phyloP scores from a whole-genome alignment of 495 filamentous ascomycete genomes.

The Glutinoglossum americanum region DNA sequence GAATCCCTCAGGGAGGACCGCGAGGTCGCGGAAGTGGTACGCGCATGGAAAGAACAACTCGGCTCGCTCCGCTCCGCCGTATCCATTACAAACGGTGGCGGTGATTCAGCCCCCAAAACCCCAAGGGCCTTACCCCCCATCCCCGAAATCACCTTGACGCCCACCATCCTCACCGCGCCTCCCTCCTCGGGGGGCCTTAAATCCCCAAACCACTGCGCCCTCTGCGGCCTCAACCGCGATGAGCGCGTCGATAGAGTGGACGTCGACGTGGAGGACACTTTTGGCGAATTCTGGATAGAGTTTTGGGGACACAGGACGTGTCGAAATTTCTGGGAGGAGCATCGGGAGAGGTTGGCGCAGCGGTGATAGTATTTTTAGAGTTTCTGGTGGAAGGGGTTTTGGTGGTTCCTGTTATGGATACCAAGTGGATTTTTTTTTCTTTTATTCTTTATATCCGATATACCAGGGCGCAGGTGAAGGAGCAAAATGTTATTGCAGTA shows the following conservation, averaged over 20 bases:
- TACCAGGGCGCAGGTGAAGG: too few relatives aligned
- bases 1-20: slow-evolving; percentile 69
- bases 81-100: too few relatives aligned
- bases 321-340: slow-evolving; percentile 61
- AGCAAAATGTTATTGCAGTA: too few relatives aligned
- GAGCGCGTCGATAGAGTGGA: slow-evolving; percentile 62
- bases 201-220: slow-evolving; percentile 55
- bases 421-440: too few relatives aligned
- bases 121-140: slow-evolving; percentile 22
- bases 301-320: slow-evolving; percentile 74
- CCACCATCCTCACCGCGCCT: slow-evolving; percentile 34
- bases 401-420: too few relatives aligned
- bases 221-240: slow-evolving; percentile 74
- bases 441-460: too few relatives aligned
- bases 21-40: slow-evolving; percentile 59
- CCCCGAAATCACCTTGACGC: slow-evolving; percentile 43
- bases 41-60: slow-evolving; percentile 45
- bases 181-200: slow-evolving; percentile 37
- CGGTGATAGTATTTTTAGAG: too few relatives aligned
- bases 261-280: slow-evolving; percentile 60
- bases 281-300: slow-evolving; percentile 90
- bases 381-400: too few relatives aligned
- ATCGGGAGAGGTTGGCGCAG: slow-evolving; percentile 33
- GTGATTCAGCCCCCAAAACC: too few relatives aligned
- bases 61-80: slow-evolving; percentile 33